Evolutionary conservation across 495 filamentous ascomycete genomes (phyloP).

Genomic region (Trypethelium eluteriae): DNA sequence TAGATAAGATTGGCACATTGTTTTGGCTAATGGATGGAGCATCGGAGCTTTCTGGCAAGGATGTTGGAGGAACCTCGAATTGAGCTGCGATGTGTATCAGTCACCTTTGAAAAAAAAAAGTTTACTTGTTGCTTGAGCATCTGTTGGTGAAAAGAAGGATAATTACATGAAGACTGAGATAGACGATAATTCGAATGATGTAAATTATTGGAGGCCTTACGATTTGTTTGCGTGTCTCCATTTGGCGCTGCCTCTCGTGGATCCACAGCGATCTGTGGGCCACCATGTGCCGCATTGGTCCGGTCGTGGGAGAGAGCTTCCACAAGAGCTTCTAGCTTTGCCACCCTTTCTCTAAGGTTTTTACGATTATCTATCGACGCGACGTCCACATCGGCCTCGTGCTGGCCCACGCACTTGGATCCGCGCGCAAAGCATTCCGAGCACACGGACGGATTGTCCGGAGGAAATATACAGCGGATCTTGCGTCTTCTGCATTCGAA

Average conservation of each 20-base stretch:
- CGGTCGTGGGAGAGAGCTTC: slow-evolving; percentile 28
- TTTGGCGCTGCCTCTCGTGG: background rate
- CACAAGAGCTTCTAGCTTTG: slow-evolving; percentile 31
- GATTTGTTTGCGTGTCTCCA: background rate
- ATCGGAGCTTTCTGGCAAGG: background rate
- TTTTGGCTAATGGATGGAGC: background rate
- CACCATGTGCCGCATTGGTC: background rate
- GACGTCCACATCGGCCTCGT: slow-evolving; percentile 25
- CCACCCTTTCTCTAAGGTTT: slow-evolving; percentile 33
- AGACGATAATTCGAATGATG: background rate
- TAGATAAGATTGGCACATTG: background rate
- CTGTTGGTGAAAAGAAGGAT: background rate
- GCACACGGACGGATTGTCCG: slow-evolving; percentile 30
- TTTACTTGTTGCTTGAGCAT: too few species aligned
- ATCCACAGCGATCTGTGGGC: background rate
- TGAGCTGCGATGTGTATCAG: background rate
- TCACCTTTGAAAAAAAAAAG: too few species aligned
- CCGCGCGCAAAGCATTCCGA: slow-evolving; percentile 34
- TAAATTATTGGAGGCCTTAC: background rate
- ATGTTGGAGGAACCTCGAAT: background rate
- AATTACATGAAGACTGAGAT: background rate
- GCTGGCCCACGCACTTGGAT: slow-evolving; percentile 31
- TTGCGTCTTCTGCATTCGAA: slow-evolving; percentile 35
- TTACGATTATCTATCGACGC: slow-evolving; percentile 31
- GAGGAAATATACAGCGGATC: slow-evolving; percentile 31